Conservation (phyloP, 1,284 basidiomycete genomes). For the Pseudomicrostroma phylloplanum region DNA sequence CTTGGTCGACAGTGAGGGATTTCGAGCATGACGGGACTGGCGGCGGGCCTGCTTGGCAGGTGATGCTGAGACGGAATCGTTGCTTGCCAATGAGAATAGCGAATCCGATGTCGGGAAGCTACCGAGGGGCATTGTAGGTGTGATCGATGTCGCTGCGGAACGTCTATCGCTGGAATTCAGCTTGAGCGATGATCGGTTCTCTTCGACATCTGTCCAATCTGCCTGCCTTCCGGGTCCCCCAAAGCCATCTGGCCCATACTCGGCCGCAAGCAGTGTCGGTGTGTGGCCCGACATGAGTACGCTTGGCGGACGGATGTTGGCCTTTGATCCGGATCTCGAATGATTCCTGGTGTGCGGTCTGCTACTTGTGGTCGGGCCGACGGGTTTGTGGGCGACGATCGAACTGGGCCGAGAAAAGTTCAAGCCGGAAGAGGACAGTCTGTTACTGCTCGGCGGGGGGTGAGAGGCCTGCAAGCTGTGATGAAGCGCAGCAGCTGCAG, state of each 20-base stretch:
- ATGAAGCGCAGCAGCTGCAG: conserved; percentile 6
- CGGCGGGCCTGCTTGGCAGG: conserved; percentile 21
- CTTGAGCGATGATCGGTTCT: not conserved
- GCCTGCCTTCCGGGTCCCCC: not conserved
- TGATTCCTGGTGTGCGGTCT: conserved; percentile 6
- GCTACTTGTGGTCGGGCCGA: too few species aligned
- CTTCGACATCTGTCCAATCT: not conserved
- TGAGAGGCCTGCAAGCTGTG: not conserved
- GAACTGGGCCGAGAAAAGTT: not conserved
- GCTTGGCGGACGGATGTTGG: conserved; percentile 9
- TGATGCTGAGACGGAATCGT: not conserved
- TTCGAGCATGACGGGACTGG: conserved; percentile 34
- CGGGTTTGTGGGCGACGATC: too few species aligned
- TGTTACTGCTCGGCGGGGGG: not conserved
- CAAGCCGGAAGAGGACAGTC: not conserved
- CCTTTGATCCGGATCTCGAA: conserved; percentile 8
- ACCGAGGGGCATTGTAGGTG: not conserved
- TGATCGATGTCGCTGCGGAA: not conserved
- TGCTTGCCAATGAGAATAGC: not conserved
- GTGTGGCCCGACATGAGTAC: not conserved
- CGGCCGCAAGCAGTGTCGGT: conserved; percentile 5
- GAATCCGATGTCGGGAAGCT: conserved; percentile 10
- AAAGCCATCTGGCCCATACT: not conserved
- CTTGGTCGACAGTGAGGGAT: conserved; percentile 31
- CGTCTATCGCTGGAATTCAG: not conserved